Percentiles rank a stretch among this genome's conserved stretches.
phyloP scores from a whole-genome alignment of 2,329 filamentous ascomycete species.

The Penicillium hesseltinei region DNA sequence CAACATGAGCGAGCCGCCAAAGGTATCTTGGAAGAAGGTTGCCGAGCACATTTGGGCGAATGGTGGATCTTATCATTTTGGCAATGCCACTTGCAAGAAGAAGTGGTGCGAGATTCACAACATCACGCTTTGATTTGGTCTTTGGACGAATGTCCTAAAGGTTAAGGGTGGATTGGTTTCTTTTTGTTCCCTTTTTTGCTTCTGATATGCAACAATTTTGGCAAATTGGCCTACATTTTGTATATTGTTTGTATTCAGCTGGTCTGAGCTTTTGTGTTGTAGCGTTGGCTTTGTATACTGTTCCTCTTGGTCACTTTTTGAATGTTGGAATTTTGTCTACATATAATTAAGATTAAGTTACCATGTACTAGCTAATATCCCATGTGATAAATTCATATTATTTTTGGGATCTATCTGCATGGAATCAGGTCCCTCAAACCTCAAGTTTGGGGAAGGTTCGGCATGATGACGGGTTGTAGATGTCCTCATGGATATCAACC shows the following conservation, averaged over 20 bases:
- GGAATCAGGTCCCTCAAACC: background rate
- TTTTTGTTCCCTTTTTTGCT: background rate
- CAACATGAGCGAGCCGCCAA: conserved; percentile 30
- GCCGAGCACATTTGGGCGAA: conserved; percentile 52
- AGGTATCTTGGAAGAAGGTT: conserved; percentile 60
- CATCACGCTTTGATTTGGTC: conserved; percentile 16
- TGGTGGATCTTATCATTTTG: conserved; percentile 59
- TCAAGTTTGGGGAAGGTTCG: too few species aligned
- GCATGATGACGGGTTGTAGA: background rate
- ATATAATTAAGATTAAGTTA: background rate
- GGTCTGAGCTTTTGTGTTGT: background rate
- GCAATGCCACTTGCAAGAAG: conserved; percentile 61
- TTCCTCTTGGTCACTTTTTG: background rate
- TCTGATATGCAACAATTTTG: background rate
- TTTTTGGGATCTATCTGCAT: background rate
- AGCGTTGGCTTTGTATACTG: background rate
- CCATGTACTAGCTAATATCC: background rate
- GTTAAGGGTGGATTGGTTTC: background rate
- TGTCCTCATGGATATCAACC: background rate
- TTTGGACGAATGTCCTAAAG: background rate
- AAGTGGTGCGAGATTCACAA: conserved; percentile 55
- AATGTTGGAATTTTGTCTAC: background rate
- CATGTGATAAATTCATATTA: too few species aligned
- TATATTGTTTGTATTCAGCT: background rate
- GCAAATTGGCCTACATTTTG: background rate